Percentiles rank a stretch among this genome's conserved stretches.
These are phyloP conservation scores for Tephrocybe rancida DNA, from an alignment of 768 basidiomycete genomes.

Conservation along the genomic window DNA sequence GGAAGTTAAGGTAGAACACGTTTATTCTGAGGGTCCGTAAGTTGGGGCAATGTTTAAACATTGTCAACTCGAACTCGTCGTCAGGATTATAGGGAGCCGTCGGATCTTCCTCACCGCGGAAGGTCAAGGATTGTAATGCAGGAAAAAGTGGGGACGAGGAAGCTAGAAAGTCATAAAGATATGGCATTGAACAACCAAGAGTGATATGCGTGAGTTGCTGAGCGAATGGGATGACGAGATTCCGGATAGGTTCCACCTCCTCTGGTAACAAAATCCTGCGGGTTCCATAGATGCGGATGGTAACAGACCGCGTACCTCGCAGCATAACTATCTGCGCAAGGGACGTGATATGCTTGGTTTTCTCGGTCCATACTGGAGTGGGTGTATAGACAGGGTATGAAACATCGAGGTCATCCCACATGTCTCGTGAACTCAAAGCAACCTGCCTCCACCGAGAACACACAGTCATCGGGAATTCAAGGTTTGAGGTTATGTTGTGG, in stretches of 20 bases:
- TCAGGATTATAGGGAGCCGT: background rate
- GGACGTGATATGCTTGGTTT: background rate
- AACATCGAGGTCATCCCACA: slow-evolving; percentile 1
- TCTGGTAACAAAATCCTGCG: background rate
- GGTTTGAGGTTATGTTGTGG: background rate
- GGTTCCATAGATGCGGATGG: background rate
- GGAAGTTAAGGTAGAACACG: background rate
- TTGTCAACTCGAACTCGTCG: background rate
- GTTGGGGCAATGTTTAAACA: background rate
- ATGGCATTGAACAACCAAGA: background rate
- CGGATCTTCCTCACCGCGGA: background rate
- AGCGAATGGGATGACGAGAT: slow-evolving; percentile 2
- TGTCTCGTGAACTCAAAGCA: background rate
- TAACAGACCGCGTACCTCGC: slow-evolving; percentile 2
- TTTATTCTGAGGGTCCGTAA: background rate
- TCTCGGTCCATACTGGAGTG: background rate
- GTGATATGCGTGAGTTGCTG: background rate
- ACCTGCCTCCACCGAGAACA: slow-evolving; percentile 12
- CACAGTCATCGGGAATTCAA: background rate
- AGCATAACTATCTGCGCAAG: background rate
- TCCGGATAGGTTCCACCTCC: background rate
- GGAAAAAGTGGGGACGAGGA: background rate
- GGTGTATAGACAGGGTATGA: background rate
- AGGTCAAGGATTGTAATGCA: background rate
- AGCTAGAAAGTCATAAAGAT: background rate